Evolutionary conservation across 2,329 filamentous ascomycete species (phyloP).

Genomic region (Talaromyces sp.): DNA sequence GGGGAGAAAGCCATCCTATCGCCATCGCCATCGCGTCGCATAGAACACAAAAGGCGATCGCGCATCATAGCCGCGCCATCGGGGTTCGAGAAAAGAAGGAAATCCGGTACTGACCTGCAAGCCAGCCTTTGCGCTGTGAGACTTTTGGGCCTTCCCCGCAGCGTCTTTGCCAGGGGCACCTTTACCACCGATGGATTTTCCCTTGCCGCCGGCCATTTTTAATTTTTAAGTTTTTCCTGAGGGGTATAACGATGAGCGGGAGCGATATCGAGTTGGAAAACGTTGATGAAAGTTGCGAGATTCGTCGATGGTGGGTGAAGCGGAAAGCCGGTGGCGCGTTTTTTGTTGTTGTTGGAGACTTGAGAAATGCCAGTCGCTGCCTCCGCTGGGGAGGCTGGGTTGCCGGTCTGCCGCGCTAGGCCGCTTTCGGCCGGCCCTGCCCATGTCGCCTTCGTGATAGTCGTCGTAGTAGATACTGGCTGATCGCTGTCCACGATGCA

Average conservation of each 20-base stretch:
- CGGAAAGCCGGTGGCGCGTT: conserved; percentile 2
- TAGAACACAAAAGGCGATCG: not conserved
- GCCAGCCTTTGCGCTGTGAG: conserved; percentile 88
- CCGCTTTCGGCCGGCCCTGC: not conserved
- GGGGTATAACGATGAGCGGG: conserved; percentile 17
- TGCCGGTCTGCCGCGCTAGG: not conserved
- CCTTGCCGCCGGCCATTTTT: conserved; percentile 81
- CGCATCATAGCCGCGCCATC: not conserved
- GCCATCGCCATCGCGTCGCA: not conserved
- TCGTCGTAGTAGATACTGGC: not conserved
- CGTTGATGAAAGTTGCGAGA: conserved; percentile 16
- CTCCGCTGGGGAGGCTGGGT: not conserved
- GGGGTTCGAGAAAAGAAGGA: conserved; percentile 1
- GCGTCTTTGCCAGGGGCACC: conserved; percentile 70
- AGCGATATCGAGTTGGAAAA: conserved; percentile 22
- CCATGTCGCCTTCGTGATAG: not conserved
- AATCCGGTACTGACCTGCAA: conserved; percentile 68
- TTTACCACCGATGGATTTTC: conserved; percentile 88
- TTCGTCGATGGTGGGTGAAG: not conserved
- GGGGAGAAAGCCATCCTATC: not conserved
- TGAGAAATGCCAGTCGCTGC: not conserved
- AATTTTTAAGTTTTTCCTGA: conserved; percentile 16
- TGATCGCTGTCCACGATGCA: not conserved
- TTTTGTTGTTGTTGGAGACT: conserved; percentile 4
- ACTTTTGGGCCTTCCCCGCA: conserved; percentile 86